phyloP scores from a whole-genome alignment of 148 eudicot species.

The Chenopodium berlandieri region DNA sequence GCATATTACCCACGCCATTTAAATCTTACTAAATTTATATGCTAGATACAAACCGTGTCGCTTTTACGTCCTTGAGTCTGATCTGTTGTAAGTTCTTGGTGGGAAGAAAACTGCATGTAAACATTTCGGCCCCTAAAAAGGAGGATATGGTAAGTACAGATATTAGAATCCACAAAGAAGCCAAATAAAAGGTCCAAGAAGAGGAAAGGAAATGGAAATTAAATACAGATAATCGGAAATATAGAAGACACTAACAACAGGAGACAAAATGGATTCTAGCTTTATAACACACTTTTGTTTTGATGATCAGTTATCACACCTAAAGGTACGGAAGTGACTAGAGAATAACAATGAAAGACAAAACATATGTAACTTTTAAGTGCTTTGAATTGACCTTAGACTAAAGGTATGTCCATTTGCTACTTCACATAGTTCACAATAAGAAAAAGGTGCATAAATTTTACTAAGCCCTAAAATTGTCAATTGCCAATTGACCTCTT shows the following conservation, averaged over 20 bases:
- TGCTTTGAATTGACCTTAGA: not conserved
- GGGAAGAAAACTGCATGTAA: slow-evolving; percentile 45
- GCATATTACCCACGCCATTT: not conserved
- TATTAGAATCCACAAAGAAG: not conserved
- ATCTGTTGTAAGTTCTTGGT: slow-evolving; percentile 43
- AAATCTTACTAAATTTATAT: not conserved
- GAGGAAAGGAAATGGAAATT: not conserved
- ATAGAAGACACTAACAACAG: not conserved
- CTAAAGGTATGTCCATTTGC: not conserved
- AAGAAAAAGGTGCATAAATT: not conserved
- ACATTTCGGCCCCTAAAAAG: slow-evolving; percentile 40
- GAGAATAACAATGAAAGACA: not conserved
- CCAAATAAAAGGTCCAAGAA: not conserved
- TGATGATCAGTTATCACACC: not conserved
- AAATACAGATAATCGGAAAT: not conserved
- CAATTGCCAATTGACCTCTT: not conserved
- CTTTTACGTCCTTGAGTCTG: slow-evolving; percentile 40
- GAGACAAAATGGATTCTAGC: not conserved
- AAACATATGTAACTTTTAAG: not conserved
- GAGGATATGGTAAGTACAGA: slow-evolving; percentile 8
- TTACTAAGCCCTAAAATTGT: not conserved
- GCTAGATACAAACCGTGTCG: slow-evolving; percentile 29
- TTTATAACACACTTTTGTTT: not conserved
- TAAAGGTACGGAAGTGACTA: not conserved
- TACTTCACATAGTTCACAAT: not conserved